Evolutionary conservation across 1,139 yeast genomes (phyloP), one percentile per base, ranked within the genome.

Genomic region (Arxiozyma bovina): DNA sequence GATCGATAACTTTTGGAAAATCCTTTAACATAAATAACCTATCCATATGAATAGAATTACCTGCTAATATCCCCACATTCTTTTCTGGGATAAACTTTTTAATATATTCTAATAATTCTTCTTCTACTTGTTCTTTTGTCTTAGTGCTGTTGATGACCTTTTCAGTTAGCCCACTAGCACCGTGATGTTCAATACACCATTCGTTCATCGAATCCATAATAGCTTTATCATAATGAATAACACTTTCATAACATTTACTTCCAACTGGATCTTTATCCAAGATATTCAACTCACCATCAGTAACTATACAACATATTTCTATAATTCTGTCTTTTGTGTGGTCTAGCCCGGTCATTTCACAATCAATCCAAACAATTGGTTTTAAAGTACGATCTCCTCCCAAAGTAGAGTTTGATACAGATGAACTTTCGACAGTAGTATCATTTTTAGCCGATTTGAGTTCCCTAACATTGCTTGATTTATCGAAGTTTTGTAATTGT

Each of bases 331-430:
- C 95, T 6, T 77, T 77, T 55, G 74, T 69, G 25, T 83, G 82
- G 63, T 93, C 86, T 50, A 94, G 74, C 0, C 99, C 99, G 0
- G 99, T 94, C 99, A 94, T 94, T 62, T 83, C 88, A 64, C 88
- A 83, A 71, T 90, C 97, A 30, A 90, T 78, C 97, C 97, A 90
- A 4, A 90, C 94, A 22, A 87, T 70, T 5, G 74, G 74, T 50
- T 66, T 66, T 53, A 55, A 58, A 45, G 18, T 45, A 30, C 41
- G 41, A 45, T 45, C 41, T 38, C n/a, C 18, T 27, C 42, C 22
- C 21, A 25, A 27, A 30, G 48, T 30, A 17, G 21, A 22, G 60
- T 52, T 22, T 53, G 17, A 3, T 34, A 9, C 50, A 8, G 49
- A 47, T n/a, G 48, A 43, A 17, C 30, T 25, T n/a, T 34, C n/a